Conservation (phyloP, 2,329 filamentous ascomycete genomes). For the Domatiomyces globalis region DNA sequence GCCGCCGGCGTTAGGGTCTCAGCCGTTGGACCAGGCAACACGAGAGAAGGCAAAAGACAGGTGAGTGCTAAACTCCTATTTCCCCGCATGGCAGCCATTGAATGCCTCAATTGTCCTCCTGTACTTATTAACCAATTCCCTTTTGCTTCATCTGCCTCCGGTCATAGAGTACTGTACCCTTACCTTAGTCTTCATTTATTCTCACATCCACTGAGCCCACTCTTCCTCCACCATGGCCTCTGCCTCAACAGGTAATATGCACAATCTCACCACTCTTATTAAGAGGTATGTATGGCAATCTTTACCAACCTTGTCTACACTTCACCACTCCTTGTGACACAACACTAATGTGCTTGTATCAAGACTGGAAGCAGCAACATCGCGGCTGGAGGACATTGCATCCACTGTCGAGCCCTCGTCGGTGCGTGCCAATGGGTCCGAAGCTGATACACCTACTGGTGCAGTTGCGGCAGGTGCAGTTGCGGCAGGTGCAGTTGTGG, state of each 20-base stretch:
- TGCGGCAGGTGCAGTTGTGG: constrained; percentile 22
- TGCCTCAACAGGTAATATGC: constrained; percentile 48
- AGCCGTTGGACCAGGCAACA: too few relatives aligned
- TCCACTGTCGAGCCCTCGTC: constrained; percentile 47
- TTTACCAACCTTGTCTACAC: not conserved
- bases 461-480: constrained; percentile 21
- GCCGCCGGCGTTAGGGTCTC: too few relatives aligned
- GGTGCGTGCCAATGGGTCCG: constrained; percentile 23
- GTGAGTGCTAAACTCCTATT: not conserved
- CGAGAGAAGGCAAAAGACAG: too few relatives aligned
- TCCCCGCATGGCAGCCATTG: not conserved
- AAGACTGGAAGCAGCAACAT: constrained; percentile 94
- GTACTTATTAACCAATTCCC: not conserved
- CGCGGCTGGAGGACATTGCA: constrained; percentile 90
- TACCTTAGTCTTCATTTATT: not conserved
- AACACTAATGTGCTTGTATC: constrained; percentile 8
- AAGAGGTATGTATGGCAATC: constrained; percentile 58
- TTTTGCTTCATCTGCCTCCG: not conserved
- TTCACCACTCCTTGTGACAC: constrained; percentile 5
- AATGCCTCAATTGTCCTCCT: not conserved
- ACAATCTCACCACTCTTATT: constrained; percentile 92
- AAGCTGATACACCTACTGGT: constrained; percentile 21
- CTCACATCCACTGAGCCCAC: not conserved
- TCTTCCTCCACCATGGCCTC: constrained; percentile 10
- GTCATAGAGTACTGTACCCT: not conserved